phyloP scores from a whole-genome alignment of 2,329 filamentous ascomycete species.

The Graphilbum fragrans region DNA sequence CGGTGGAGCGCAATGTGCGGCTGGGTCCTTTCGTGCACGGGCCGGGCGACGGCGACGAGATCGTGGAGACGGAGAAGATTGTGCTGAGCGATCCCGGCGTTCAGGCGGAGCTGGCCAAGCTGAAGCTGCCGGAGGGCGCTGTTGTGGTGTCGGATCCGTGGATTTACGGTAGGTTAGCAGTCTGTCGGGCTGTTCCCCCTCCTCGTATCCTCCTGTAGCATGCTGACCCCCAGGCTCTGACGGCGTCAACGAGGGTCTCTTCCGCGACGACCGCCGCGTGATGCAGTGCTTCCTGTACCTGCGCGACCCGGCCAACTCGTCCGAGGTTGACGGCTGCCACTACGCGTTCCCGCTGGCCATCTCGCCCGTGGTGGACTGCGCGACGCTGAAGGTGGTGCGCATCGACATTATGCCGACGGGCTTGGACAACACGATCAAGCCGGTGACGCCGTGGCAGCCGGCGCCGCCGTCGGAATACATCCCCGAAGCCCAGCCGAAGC shows the following conservation, averaged over 20 bases:
- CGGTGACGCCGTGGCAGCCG: conserved; percentile 22
- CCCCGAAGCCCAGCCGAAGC: no score
- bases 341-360: conserved; percentile 41
- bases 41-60: conserved; percentile 46
- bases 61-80: conserved; percentile 42
- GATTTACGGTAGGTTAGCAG: conserved; percentile 54
- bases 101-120: conserved; percentile 46
- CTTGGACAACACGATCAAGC: conserved; percentile 45
- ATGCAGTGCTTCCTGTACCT: conserved; percentile 58
- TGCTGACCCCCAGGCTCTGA: conserved; percentile 27
- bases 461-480: no score
- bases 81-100: conserved; percentile 43
- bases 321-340: conserved; percentile 47
- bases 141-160: conserved; percentile 49
- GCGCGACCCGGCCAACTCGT: conserved; percentile 46
- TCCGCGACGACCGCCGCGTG: no score
- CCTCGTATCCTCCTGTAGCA: no score
- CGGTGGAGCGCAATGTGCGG: conserved; percentile 12
- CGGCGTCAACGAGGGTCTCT: conserved; percentile 15
- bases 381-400: conserved; percentile 27
- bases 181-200: no score
- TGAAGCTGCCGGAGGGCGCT: conserved; percentile 46
- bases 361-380: conserved; percentile 41
- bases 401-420: conserved; percentile 29
- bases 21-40: conserved; percentile 34